A percentile compares a stretch with the other conserved stretches of the same genome.
Conservation (phyloP, 805 yeast genomes). For the Kodamaea jinghongensis region DNA sequence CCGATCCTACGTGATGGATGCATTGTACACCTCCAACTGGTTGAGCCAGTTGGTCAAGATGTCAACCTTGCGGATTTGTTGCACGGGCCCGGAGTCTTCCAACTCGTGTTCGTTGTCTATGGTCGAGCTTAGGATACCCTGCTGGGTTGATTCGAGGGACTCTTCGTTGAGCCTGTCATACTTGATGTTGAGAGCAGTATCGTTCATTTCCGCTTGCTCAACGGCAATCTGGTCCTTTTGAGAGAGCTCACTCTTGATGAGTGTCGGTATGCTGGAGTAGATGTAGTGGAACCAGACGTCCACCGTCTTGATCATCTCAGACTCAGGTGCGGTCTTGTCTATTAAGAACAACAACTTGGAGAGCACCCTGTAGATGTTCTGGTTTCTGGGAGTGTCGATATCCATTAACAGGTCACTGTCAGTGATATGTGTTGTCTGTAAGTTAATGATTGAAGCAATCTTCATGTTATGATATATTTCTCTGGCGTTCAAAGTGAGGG, state of each 20-base stretch:
- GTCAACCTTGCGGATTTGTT: slow-evolving; percentile 7
- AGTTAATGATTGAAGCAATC: slow-evolving; percentile 4
- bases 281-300: slow-evolving; percentile 21
- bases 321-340: slow-evolving; percentile 7
- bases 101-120: slow-evolving; percentile 6
- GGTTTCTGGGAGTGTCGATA: slow-evolving; percentile 9
- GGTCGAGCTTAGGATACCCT: slow-evolving; percentile 14
- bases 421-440: neutral
- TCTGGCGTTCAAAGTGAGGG: slow-evolving; percentile 19
- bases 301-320: slow-evolving; percentile 8
- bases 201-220: slow-evolving; percentile 26
- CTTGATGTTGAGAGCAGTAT: slow-evolving; percentile 2
- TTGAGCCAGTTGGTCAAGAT: slow-evolving; percentile 6
- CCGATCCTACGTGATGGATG: neutral
- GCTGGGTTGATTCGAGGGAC: slow-evolving; percentile 8
- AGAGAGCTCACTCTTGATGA: slow-evolving; percentile 25
- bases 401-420: slow-evolving; percentile 11
- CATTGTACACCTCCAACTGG: slow-evolving; percentile 3
- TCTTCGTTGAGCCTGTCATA: slow-evolving; percentile 6
- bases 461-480: slow-evolving; percentile 22
- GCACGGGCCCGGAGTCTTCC: neutral
- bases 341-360: slow-evolving; percentile 11
- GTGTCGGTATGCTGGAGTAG: slow-evolving; percentile 27
- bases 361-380: neutral
- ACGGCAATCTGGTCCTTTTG: slow-evolving; percentile 36